Conservation (phyloP, 1,284 basidiomycete genomes). For the Cutaneotrichosporon arboriforme region DNA sequence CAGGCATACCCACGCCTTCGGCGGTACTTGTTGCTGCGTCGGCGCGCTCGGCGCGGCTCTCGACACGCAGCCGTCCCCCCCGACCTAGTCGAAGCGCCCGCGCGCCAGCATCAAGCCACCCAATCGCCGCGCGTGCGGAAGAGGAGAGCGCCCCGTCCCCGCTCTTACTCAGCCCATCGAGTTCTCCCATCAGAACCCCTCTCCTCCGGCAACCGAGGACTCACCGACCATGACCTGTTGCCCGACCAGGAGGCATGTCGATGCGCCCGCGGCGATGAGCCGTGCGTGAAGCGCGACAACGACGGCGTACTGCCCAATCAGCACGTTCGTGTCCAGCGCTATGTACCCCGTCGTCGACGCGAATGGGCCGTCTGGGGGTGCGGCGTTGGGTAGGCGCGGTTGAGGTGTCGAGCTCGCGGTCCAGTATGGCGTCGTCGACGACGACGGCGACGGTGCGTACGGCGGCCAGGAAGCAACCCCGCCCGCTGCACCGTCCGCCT, state of each 20-base stretch:
- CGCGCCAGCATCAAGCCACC: constrained; percentile 1
- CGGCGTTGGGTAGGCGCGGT: too few species aligned
- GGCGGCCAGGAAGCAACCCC: too few species aligned
- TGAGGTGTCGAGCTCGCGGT: neutral
- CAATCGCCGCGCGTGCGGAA: constrained; percentile 3
- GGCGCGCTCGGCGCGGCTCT: constrained; percentile 2
- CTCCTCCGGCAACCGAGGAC: too few species aligned
- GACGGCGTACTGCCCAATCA: constrained; percentile 1
- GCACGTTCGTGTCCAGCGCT: constrained; percentile 14
- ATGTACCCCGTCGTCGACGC: constrained; percentile 1
- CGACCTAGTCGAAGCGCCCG: neutral
- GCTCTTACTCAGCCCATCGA: constrained; percentile 11
- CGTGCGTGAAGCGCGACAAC: constrained; percentile 5
- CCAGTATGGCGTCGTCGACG: neutral
- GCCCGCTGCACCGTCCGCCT: neutral
- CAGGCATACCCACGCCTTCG: neutral
- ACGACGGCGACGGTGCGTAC: neutral
- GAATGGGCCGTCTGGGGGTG: neutral
- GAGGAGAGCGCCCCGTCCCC: neutral
- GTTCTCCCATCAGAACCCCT: constrained; percentile 7
- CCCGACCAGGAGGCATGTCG: constrained; percentile 5
- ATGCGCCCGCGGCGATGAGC: neutral
- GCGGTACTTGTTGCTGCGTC: neutral
- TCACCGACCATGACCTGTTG: constrained; percentile 9
- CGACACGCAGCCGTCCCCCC: neutral